Conservation (phyloP, 495 filamentous ascomycete species). For the Chlorociboria aeruginascens region DNA sequence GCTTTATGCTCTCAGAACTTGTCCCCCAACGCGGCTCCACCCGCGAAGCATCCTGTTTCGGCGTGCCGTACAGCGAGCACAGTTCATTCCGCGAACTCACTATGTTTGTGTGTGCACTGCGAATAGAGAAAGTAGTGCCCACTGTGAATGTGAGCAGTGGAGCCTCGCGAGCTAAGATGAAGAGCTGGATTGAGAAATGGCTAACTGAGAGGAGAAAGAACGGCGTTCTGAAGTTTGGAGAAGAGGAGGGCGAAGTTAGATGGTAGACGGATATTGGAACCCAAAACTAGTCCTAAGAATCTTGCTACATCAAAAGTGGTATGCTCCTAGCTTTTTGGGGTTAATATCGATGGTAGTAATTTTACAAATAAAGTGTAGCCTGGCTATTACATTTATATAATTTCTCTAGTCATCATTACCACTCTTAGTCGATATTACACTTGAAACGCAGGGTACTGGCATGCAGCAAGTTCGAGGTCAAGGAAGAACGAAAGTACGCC, state of each 20-base stretch:
- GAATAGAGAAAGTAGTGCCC: constrained; percentile 80
- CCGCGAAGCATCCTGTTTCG: constrained; percentile 65
- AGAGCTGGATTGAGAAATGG: constrained; percentile 84
- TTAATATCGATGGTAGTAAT: no score
- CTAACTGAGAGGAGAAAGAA: constrained; percentile 69
- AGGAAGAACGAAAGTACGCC: no score
- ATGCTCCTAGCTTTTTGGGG: no score
- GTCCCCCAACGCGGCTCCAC: constrained; percentile 70
- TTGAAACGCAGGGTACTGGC: no score
- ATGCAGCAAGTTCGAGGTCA: no score
- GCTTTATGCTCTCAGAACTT: constrained; percentile 53
- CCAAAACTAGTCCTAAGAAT: no score
- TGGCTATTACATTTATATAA: no score
- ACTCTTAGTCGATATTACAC: no score
- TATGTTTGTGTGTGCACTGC: constrained; percentile 78
- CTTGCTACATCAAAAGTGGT: no score
- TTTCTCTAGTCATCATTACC: no score
- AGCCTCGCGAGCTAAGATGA: constrained; percentile 63
- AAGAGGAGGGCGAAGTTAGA: constrained; percentile 17
- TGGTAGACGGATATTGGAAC: constrained; percentile 13
- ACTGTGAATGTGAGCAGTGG: constrained; percentile 80
- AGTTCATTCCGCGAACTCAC: constrained; percentile 88
- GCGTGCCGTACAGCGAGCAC: constrained; percentile 92
- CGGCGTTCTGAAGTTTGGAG: constrained; percentile 51
- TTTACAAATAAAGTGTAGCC: no score